Percentiles rank a stretch among this genome's conserved stretches.
Evolutionary conservation across 1,139 yeast genomes (phyloP).

Genomic region (Meyerozyma elateridarum): DNA sequence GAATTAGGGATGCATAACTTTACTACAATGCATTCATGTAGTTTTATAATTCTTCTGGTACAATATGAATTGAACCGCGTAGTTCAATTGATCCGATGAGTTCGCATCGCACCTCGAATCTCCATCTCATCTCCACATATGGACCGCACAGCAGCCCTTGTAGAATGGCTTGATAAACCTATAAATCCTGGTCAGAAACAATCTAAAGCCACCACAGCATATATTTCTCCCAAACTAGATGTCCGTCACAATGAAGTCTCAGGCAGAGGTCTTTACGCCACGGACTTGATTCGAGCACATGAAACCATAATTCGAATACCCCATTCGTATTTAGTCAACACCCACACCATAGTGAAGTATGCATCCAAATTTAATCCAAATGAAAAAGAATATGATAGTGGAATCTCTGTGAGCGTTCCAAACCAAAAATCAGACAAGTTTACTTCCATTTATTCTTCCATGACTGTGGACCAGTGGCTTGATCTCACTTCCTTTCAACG

Average conservation of each 20-base stretch:
- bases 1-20: too few relatives aligned
- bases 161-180: too few relatives aligned
- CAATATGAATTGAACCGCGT: too few relatives aligned
- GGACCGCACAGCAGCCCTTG: too few relatives aligned
- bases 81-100: too few relatives aligned
- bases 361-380: constrained; percentile 21
- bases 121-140: too few relatives aligned
- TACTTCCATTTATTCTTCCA: constrained; percentile 27
- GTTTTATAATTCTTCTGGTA: too few relatives aligned
- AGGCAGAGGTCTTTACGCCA: constrained; percentile 64
- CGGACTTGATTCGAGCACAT: constrained; percentile 25
- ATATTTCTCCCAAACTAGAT: constrained; percentile 26
- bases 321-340: constrained; percentile 55
- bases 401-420: constrained; percentile 19
- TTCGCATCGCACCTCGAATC: too few relatives aligned
- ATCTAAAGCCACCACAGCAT: too few relatives aligned
- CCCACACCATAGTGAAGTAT: constrained; percentile 47
- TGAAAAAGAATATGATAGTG: constrained; percentile 16
- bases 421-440: constrained; percentile 15
- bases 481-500: constrained; percentile 45
- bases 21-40: too few relatives aligned
- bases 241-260: constrained; percentile 28
- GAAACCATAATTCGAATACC: constrained; percentile 55
- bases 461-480: constrained; percentile 26
- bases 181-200: too few relatives aligned